Percentiles rank a stretch among this genome's conserved stretches.
phyloP scores from a whole-genome alignment of 208 protist genomes.

The Porcisia deanei region DNA sequence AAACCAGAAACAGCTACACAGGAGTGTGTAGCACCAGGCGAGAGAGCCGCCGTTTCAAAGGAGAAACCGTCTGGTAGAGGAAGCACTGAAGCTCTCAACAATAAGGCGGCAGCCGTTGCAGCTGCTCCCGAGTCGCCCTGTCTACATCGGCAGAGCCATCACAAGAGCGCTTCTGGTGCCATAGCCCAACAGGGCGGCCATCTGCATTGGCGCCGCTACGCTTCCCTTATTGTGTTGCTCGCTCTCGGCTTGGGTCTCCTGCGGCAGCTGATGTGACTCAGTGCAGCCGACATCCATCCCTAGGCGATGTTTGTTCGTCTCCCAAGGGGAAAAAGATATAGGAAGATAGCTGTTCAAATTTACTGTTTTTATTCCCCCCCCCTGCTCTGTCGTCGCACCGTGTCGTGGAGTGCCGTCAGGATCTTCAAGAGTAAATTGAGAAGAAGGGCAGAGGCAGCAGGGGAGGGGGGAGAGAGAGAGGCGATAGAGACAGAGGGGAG shows the following conservation, averaged over 20 bases:
- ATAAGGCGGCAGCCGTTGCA: not conserved
- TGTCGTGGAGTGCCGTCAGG: not conserved
- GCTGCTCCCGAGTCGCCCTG: not conserved
- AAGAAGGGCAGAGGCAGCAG: too few species aligned
- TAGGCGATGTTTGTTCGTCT: not conserved
- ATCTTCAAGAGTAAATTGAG: not conserved
- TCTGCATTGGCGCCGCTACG: constrained; percentile 21
- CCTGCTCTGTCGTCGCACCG: not conserved
- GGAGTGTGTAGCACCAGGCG: not conserved
- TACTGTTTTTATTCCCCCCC: not conserved
- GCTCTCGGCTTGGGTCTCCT: constrained; percentile 17
- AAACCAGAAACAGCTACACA: not conserved
- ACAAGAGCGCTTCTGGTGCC: not conserved
- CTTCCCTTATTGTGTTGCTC: constrained; percentile 23
- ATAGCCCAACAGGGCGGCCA: not conserved
- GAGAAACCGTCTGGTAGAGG: not conserved
- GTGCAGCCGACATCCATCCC: not conserved
- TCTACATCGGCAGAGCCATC: not conserved
- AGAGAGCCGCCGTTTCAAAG: not conserved
- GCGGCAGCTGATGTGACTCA: constrained; percentile 11
- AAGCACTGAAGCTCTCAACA: not conserved
- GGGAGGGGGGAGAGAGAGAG: not conserved
- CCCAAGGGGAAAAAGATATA: too few species aligned
- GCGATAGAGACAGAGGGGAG: not conserved
- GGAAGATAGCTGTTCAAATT: too few species aligned